Evolutionary conservation across 176 grass and related monocot genomes (phyloP).

Genomic region (Ampelocalamus luodianensis): DNA sequence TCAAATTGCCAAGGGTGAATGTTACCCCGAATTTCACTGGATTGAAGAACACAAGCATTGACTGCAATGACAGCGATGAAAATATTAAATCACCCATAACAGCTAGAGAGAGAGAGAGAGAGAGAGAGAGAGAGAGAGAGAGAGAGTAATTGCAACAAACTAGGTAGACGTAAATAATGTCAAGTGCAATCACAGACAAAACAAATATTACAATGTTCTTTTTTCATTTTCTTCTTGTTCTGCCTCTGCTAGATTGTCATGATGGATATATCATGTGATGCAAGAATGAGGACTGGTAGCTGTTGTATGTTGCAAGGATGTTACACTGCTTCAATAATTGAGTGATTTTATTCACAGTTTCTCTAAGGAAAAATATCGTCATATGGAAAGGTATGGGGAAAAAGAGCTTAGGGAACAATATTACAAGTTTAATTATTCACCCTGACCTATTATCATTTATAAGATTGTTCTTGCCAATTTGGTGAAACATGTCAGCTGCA

Average conservation of each 20-base stretch:
- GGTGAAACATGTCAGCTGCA: background rate
- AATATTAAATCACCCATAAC: slow-evolving; percentile 16
- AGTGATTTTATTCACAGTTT: background rate
- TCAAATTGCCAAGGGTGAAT: slow-evolving; percentile 98
- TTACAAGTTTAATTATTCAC: background rate
- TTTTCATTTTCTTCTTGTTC: background rate
- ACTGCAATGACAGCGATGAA: slow-evolving; percentile 54
- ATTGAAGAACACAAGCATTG: slow-evolving; percentile 98
- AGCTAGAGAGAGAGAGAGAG: background rate
- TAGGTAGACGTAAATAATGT: background rate
- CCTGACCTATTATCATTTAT: slow-evolving; percentile 3
- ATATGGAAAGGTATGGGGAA: background rate
- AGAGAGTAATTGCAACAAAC: background rate
- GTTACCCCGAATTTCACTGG: slow-evolving; percentile 95
- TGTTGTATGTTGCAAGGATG: background rate
- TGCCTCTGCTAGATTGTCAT: background rate
- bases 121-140: too few relatives aligned
- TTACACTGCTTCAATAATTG: too few relatives aligned
- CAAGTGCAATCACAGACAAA: background rate
- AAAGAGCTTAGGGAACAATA: background rate
- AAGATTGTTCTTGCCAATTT: background rate
- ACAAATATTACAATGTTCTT: background rate
- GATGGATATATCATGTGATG: background rate
- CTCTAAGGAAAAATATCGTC: background rate
- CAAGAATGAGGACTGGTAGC: background rate